Base-by-base conservation (phyloP, 352 stramenopile genomes). In the Globisporangium perplexum region DNA sequence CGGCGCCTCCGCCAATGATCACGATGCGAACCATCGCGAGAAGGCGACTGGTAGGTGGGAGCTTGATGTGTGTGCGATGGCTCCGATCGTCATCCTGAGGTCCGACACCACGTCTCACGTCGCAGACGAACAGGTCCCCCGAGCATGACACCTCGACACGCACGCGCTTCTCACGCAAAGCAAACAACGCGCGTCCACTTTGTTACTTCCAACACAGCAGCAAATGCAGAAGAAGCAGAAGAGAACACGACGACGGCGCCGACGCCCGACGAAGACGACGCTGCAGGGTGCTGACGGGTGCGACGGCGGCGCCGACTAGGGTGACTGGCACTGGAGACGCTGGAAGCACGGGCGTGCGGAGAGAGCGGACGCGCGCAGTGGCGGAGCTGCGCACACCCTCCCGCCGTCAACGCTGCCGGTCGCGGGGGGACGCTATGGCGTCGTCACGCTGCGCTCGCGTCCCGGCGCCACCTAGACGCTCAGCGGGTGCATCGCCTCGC, bases 401-500 rank as follows among this genome's bases (percentile, higher is more conserved):
- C 14, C 31, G 15, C 3, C 31, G 31, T 11, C 10, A 11, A 38
- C 10, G 1, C 31, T 38, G 31, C 31, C n/a, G n/a, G n/a, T n/a
- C n/a, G n/a, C n/a, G n/a, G n/a, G n/a, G n/a, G n/a, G n/a, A n/a
- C n/a, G n/a, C n/a, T n/a, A n/a, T n/a, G 31, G 15, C 31, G 12
- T 12, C 31, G 31, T 38, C 31, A 38, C 31, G 31, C 31, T 11
- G 31, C 31, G 31, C 31, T 38, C 31, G 10, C n/a, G n/a, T n/a
- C 31, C 7, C 12, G 31, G 31, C 14, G 28, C 20, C 18, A 22
- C 42, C 50, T 86, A 89, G 35, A 89, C 76, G 52, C 77, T 91
- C 3, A 91, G 64, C 26, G 81, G 81, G 51, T 89, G 76, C 77
- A 90, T 88, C 6, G 83, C 80, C 56, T 93, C 80, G 49, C 83